phyloP scores from a whole-genome alignment of 345 rosid genomes.

The Acer yangbiense region DNA sequence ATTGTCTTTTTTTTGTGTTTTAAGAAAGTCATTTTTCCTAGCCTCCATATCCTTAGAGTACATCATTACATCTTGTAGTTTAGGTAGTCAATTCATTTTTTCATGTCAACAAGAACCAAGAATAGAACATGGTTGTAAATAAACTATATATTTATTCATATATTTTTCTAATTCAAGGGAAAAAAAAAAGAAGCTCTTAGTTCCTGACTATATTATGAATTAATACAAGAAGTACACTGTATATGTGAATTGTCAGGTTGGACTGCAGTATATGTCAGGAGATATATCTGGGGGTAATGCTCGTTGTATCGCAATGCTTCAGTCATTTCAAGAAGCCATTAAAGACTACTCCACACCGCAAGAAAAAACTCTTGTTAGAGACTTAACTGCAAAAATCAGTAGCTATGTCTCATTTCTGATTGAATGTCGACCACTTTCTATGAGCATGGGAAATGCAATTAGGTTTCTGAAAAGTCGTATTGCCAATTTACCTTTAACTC shows the following conservation, averaged over 20 bases:
- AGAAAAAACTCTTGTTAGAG: constrained; percentile 58
- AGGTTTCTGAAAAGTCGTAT: constrained; percentile 72
- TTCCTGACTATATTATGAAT: constrained; percentile 1
- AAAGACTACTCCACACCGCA: constrained; percentile 66
- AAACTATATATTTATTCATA: background rate
- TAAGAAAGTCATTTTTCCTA: background rate
- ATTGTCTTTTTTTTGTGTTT: background rate
- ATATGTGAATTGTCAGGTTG: constrained; percentile 46
- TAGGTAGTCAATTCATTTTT: background rate
- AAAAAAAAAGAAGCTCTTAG: background rate
- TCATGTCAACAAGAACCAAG: background rate
- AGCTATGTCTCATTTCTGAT: constrained; percentile 72
- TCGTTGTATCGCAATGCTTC: constrained; percentile 85
- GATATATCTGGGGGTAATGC: constrained; percentile 70
- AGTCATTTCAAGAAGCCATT: constrained; percentile 72
- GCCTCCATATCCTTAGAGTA: background rate
- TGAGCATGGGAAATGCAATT: constrained; percentile 93
- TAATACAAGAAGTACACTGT: background rate
- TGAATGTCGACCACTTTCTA: constrained; percentile 77
- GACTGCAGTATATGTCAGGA: constrained; percentile 71
- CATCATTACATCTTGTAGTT: background rate
- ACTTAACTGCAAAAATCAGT: constrained; percentile 61
- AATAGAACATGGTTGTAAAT: background rate
- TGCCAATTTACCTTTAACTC: constrained; percentile 53
- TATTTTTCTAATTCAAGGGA: background rate